phyloP scores from a whole-genome alignment of 306 rosid species.

The Begonia loranthoides region DNA sequence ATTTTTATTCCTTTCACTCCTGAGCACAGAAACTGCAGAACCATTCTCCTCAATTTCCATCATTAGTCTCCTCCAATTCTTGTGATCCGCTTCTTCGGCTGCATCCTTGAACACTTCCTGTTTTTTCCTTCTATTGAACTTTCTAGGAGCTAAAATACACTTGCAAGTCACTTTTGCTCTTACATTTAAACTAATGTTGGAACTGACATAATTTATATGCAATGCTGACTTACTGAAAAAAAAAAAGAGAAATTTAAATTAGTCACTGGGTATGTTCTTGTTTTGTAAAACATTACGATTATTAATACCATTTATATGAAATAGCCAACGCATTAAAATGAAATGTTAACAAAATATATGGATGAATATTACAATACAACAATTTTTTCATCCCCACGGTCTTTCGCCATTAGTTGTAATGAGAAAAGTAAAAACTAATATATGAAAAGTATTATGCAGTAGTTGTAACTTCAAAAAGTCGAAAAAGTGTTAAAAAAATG shows the following conservation, averaged over 20 bases:
- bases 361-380: neutral
- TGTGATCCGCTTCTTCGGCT: conserved; percentile 67
- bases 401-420: too few relatives aligned
- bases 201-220: conserved; percentile 21
- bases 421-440: too few relatives aligned
- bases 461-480: too few relatives aligned
- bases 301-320: too few relatives aligned
- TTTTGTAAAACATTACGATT: neutral
- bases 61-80: conserved; percentile 81
- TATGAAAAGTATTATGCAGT: too few relatives aligned
- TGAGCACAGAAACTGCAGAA: conserved; percentile 66
- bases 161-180: conserved; percentile 41
- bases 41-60: conserved; percentile 59
- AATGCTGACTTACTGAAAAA: conserved; percentile 30
- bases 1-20: conserved; percentile 28
- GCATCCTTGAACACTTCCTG: conserved; percentile 50
- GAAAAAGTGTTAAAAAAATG: too few relatives aligned
- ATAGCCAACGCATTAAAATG: too few relatives aligned
- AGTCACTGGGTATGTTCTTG: neutral
- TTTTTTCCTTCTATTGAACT: conserved; percentile 57
- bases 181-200: conserved; percentile 31
- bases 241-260: conserved; percentile 1
- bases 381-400: neutral
- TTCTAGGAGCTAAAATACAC: conserved; percentile 80
- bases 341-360: too few relatives aligned